These are phyloP conservation scores for Ustilago crameri DNA, from an alignment of 1,284 basidiomycete species.

Conservation along the genomic window DNA sequence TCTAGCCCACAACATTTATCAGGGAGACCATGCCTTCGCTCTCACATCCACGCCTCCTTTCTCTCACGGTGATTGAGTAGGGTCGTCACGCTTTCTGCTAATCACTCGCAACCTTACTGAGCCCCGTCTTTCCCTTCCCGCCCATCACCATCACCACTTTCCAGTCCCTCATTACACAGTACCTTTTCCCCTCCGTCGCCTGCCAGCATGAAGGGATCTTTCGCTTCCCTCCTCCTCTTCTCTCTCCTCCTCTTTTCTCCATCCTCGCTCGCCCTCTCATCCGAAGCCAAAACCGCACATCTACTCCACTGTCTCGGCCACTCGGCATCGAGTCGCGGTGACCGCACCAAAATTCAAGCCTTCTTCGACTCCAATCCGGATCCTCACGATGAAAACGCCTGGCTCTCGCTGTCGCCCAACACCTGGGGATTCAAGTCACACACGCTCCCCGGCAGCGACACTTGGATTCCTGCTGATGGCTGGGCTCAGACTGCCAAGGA, in stretches of 20 bases:
- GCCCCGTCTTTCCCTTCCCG: no score
- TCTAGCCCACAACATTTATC: no score
- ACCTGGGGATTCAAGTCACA: constrained; percentile 28
- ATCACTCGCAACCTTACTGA: no score
- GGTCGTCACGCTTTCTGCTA: no score
- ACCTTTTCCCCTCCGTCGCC: no score
- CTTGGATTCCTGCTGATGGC: neutral
- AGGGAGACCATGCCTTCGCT: no score
- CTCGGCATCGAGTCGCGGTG: neutral
- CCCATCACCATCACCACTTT: no score
- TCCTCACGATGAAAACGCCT: constrained; percentile 5
- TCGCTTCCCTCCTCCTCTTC: neutral
- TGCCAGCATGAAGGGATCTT: neutral
- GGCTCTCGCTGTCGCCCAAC: constrained; percentile 10
- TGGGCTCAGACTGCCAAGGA: neutral
- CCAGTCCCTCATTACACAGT: no score
- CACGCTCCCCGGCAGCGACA: neutral
- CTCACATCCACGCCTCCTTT: no score
- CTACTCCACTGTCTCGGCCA: constrained; percentile 25
- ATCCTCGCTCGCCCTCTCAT: neutral
- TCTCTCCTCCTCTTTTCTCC: constrained; percentile 1
- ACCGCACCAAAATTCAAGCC: constrained; percentile 7
- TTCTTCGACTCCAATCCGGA: constrained; percentile 8
- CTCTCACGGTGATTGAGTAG: no score
- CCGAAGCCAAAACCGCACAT: neutral